Conservation (phyloP, 2,329 filamentous ascomycete genomes). For the Chaetomiaceae sp. region DNA sequence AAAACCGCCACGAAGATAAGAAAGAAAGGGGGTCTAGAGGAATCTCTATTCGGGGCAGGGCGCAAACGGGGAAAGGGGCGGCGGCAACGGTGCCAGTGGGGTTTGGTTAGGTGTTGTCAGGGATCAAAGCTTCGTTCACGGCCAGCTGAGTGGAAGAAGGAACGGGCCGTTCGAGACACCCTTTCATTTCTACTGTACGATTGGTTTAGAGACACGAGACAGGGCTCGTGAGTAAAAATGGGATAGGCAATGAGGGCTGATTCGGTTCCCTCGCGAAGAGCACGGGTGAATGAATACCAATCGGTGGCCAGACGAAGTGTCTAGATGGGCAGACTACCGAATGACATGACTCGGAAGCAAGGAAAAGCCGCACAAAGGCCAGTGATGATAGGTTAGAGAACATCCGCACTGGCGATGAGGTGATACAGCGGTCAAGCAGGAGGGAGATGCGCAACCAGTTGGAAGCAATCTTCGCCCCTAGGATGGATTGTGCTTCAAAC, state of each 20-base stretch:
- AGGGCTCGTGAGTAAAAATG: background rate
- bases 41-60: background rate
- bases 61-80: background rate
- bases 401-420: background rate
- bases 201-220: background rate
- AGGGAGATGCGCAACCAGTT: background rate
- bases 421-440: background rate
- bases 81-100: background rate
- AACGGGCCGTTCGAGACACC: too few species aligned
- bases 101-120: background rate
- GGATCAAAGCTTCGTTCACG: too few species aligned
- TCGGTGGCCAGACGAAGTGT: background rate
- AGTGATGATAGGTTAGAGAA: background rate
- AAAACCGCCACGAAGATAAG: too few species aligned
- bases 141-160: too few species aligned
- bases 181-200: constrained; percentile 5
- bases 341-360: background rate
- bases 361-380: background rate
- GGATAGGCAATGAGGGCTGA: background rate
- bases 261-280: background rate
- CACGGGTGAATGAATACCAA: background rate
- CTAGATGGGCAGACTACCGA: background rate
- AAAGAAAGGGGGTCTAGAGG: constrained; percentile 2
- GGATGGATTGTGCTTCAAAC: background rate
- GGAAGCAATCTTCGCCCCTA: background rate